These are phyloP conservation scores for Ceratobasidium sp. DNA, from an alignment of 1,284 basidiomycete species.

Conservation along the genomic window DNA sequence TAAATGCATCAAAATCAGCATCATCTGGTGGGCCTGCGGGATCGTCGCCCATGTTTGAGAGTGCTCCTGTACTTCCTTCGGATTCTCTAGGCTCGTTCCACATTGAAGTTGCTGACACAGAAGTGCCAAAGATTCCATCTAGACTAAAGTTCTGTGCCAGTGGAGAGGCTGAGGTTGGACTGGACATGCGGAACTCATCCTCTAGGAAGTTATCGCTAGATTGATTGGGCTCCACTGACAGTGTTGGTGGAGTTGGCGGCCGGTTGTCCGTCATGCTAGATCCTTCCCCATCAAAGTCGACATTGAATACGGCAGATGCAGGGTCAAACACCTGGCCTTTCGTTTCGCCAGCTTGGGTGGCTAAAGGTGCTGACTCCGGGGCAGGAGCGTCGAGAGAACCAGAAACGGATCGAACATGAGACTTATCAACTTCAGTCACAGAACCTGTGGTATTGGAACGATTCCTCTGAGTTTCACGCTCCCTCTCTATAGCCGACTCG, in stretches of 20 bases:
- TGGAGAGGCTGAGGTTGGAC: constrained; percentile 19
- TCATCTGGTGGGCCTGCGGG: constrained; percentile 44
- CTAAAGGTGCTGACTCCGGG: constrained; percentile 21
- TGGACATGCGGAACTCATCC: neutral
- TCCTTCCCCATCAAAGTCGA: constrained; percentile 30
- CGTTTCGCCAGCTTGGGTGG: constrained; percentile 13
- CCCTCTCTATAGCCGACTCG: constrained; percentile 53
- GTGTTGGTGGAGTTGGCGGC: constrained; percentile 22
- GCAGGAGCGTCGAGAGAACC: neutral
- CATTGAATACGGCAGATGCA: constrained; percentile 33
- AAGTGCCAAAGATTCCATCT: constrained; percentile 25
- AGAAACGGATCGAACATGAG: constrained; percentile 56
- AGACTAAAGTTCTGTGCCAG: constrained; percentile 20
- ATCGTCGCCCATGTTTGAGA: constrained; percentile 17
- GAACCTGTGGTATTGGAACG: constrained; percentile 52
- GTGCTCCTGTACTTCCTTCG: neutral
- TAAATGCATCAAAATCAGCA: constrained; percentile 44
- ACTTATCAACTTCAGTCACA: constrained; percentile 49
- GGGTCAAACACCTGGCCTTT: constrained; percentile 25
- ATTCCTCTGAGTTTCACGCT: constrained; percentile 66
- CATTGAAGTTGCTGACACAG: neutral
- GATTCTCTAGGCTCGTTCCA: constrained; percentile 22
- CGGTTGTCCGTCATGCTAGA: constrained; percentile 12
- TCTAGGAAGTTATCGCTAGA: neutral
- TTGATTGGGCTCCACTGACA: constrained; percentile 2